These are phyloP conservation scores for Lentinula guzmanii DNA, from an alignment of 768 basidiomycete genomes.

Conservation along the genomic window DNA sequence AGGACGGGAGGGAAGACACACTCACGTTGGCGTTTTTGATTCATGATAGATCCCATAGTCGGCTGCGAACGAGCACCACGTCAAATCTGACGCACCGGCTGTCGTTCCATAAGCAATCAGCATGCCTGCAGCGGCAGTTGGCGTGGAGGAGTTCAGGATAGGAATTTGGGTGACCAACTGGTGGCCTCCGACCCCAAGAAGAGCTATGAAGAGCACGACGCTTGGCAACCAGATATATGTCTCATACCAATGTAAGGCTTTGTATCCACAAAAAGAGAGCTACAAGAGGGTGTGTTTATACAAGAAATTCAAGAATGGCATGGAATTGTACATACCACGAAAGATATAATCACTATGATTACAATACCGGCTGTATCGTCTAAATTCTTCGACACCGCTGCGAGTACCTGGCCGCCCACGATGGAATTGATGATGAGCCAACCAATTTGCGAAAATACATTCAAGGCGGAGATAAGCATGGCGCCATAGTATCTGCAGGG, in stretches of 20 bases:
- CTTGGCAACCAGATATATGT: constrained; percentile 66
- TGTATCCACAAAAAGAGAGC: constrained; percentile 62
- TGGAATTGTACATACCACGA: constrained; percentile 23
- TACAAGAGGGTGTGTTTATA: constrained; percentile 7
- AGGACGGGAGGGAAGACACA: neutral
- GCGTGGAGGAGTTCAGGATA: constrained; percentile 12
- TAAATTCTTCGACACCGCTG: constrained; percentile 37
- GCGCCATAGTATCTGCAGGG: constrained; percentile 49
- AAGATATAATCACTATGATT: constrained; percentile 30
- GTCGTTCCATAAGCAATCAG: constrained; percentile 32
- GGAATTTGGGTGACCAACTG: constrained; percentile 35
- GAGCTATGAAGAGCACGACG: constrained; percentile 53
- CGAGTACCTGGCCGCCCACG: constrained; percentile 61
- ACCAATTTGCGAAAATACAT: constrained; percentile 54
- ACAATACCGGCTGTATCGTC: constrained; percentile 34
- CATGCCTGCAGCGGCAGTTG: constrained; percentile 20
- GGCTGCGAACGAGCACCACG: constrained; percentile 37
- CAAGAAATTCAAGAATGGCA: neutral
- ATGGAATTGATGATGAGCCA: constrained; percentile 66
- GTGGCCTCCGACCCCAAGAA: constrained; percentile 59
- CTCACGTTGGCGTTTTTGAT: neutral
- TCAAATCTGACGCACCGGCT: constrained; percentile 30
- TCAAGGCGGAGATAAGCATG: constrained; percentile 45
- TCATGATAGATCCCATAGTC: constrained; percentile 41
- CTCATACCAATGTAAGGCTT: constrained; percentile 60